Percentiles rank a stretch among this genome's conserved stretches.
phyloP scores from a whole-genome alignment of 306 rosid genomes.

The Ormosia emarginata region DNA sequence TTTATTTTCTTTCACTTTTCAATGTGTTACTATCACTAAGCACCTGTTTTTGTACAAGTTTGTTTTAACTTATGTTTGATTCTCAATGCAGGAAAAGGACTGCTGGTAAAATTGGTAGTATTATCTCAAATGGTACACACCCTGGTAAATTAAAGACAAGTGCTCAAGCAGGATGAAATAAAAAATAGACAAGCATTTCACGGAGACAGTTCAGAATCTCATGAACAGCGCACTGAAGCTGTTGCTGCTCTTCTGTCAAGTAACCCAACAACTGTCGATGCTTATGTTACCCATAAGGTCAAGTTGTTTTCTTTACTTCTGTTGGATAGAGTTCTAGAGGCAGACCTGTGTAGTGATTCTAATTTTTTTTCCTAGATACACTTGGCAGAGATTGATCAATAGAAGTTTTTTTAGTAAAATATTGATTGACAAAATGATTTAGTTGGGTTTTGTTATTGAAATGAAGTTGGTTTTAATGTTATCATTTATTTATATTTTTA shows the following conservation, averaged over 20 bases:
- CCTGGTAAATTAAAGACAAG: constrained; percentile 43
- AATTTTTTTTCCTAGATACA: neutral
- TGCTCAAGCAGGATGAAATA: constrained; percentile 37
- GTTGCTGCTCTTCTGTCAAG: constrained; percentile 29
- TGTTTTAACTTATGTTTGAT: constrained; percentile 18
- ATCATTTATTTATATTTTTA: neutral
- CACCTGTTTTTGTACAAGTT: neutral
- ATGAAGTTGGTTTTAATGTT: neutral
- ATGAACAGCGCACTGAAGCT: constrained; percentile 37
- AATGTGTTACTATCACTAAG: neutral
- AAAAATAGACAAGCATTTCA: constrained; percentile 22
- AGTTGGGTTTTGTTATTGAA: neutral
- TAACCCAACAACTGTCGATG: constrained; percentile 36
- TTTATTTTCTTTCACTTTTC: neutral
- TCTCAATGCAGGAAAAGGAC: constrained; percentile 66
- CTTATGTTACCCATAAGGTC: constrained; percentile 55
- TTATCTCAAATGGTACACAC: constrained; percentile 48
- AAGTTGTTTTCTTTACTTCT: constrained; percentile 13
- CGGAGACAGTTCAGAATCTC: constrained; percentile 31
- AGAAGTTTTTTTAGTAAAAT: neutral
- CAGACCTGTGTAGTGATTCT: neutral
- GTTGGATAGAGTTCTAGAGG: constrained; percentile 10
- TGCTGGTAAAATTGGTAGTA: constrained; percentile 43
- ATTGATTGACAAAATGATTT: neutral
- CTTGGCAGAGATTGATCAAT: neutral